Evolutionary conservation across 2,329 filamentous ascomycete species (phyloP), one percentile per base, ranked within the genome.

Genomic region (Colletotrichum euphorbiae): DNA sequence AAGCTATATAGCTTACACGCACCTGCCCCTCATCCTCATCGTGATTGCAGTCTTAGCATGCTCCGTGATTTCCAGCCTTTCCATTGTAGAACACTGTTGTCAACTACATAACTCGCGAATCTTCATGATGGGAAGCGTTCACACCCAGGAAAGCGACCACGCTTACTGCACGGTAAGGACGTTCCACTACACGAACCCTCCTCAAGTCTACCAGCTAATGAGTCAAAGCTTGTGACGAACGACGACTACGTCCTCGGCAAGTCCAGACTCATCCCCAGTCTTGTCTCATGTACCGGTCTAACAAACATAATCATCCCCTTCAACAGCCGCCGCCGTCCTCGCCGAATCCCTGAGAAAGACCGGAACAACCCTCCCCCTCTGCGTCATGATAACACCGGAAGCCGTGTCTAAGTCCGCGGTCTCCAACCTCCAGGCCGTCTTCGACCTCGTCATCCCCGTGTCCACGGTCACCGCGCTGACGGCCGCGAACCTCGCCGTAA

Each of bases 401-500:
- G 54, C 61, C 12, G 56, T 72, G 28, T 69, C 69, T n/a, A 12
- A 43, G 13, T 31, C 11, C 3, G 50, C 69, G 7, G 21, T 60
- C 17, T 28, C 36, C 31, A 50, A 36, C 15, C 67, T 73, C 21
- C 12, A 52, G 2, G 19, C 43, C 17, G 45, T 63, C 58, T 70
- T 66, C 45, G 67, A 70, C 38, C 38, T 52, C 1, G 54, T 72
- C 40, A 50, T 73, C 9, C 63, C 71, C 36, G 69, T 72, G 3
- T 24, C 54, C 6, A 24, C 67, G 9, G n/a, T 73, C 7, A 28
- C 56, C 21, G 57, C 54, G 21, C 48, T 55, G 17, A 40, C 62
- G 1, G 28, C 61, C 13, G 40, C 85, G 50, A 91, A 91, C 71
- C 85, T 92, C 60, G 87, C 86, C 77, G 81, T 91, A 64, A 91